A percentile compares a stretch with the other conserved stretches of the same genome.
Evolutionary conservation across 1,284 basidiomycete species (phyloP).

Genomic region (Puccinia hordei): DNA sequence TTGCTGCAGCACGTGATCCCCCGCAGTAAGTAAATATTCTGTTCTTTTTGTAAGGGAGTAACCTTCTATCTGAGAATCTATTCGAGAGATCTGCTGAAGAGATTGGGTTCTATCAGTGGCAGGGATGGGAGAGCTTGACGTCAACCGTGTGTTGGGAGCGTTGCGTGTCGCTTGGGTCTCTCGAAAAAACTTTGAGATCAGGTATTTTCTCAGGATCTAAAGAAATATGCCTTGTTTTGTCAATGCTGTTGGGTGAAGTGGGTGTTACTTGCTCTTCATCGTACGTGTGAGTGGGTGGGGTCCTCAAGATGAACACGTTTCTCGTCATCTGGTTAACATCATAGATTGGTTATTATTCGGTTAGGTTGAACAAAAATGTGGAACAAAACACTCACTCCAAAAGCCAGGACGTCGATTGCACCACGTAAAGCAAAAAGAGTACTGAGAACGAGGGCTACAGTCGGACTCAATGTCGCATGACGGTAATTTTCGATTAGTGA

Average conservation of each 20-base stretch:
- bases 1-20: too few species aligned
- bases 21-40: too few species aligned
- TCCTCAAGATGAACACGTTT: conserved; percentile 37
- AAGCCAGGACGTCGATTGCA: conserved; percentile 32
- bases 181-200: not conserved
- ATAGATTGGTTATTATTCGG: not conserved
- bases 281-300: conserved; percentile 3
- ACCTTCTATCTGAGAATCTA: too few species aligned
- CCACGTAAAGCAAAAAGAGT: conserved; percentile 34
- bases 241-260: conserved; percentile 20
- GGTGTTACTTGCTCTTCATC: conserved; percentile 17
- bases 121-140: not conserved
- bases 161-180: not conserved
- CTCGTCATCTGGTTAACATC: conserved; percentile 11
- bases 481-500: conserved; percentile 21
- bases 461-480: not conserved
- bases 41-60: not conserved
- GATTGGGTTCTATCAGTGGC: not conserved
- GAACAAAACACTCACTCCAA: conserved; percentile 17
- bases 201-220: not conserved
- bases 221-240: not conserved
- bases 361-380: not conserved
- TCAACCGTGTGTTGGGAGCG: not conserved
- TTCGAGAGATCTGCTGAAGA: not conserved
- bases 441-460: conserved; percentile 6